Conservation (phyloP, 169 alveolate genomes). For the Cryptosporidium parvum region DNA sequence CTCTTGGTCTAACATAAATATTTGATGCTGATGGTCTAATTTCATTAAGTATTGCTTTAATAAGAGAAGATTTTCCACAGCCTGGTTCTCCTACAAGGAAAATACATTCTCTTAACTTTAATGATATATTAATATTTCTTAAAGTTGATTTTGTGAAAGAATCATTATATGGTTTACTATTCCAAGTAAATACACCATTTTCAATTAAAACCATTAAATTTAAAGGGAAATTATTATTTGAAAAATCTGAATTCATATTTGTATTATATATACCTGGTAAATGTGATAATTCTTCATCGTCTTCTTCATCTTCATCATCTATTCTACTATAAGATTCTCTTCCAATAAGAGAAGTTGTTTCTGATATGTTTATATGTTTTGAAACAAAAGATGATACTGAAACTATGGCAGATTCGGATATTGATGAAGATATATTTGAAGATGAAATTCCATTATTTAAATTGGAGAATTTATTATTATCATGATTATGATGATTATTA, state of each 20-base stretch:
- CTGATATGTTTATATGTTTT: conserved; percentile 1
- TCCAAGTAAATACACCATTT: conserved; percentile 59
- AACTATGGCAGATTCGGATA: background rate
- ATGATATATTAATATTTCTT: conserved; percentile 15
- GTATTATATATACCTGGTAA: background rate
- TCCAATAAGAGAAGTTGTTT: conserved; percentile 4
- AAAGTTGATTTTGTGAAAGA: conserved; percentile 24
- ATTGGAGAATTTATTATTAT: background rate
- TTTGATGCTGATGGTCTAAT: conserved; percentile 78
- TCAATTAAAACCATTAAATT: conserved; percentile 7
- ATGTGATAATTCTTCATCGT: background rate
- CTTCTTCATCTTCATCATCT: background rate
- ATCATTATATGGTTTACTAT: background rate
- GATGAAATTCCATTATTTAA: no score
- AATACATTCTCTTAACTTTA: conserved; percentile 44
- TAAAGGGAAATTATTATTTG: background rate
- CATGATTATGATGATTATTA: no score
- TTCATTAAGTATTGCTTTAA: conserved; percentile 81
- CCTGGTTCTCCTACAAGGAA: conserved; percentile 82
- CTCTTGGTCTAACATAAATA: conserved; percentile 75
- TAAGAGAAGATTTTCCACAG: conserved; percentile 86
- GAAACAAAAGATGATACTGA: background rate
- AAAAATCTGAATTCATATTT: background rate
- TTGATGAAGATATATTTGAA: background rate
- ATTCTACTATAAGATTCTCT: background rate